A percentile compares a stretch with the other conserved stretches of the same genome.
phyloP scores from a whole-genome alignment of 495 filamentous ascomycete genomes.

The Poronia punctata region DNA sequence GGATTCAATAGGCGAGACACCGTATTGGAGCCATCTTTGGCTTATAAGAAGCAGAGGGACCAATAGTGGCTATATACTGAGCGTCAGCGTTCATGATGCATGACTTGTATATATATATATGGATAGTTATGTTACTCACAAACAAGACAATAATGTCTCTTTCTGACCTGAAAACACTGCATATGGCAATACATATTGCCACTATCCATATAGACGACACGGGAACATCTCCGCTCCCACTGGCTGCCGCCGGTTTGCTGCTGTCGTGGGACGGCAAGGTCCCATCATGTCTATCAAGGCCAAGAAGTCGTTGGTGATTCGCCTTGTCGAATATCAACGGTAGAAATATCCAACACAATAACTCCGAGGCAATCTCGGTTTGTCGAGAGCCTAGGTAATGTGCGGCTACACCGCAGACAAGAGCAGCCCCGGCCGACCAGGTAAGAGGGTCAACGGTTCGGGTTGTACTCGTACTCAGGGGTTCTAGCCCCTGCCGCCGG shows the following conservation, averaged over 20 bases:
- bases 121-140: constrained; percentile 4
- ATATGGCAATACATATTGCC: constrained; percentile 1
- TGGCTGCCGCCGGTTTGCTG: background rate
- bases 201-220: constrained; percentile 8
- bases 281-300: background rate
- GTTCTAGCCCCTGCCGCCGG: background rate
- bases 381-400: background rate
- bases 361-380: constrained; percentile 13
- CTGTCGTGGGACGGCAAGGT: background rate
- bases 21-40: constrained; percentile 4
- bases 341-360: constrained; percentile 12
- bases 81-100: background rate
- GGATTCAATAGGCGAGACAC: background rate
- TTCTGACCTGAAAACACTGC: constrained; percentile 7
- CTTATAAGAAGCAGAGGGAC: constrained; percentile 10
- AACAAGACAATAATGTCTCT: constrained; percentile 1
- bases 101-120: background rate
- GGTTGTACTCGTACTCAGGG: background rate
- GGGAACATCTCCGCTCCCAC: background rate
- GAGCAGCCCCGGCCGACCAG: constrained; percentile 5
- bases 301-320: background rate
- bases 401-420: background rate
- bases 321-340: constrained; percentile 4
- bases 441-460: constrained; percentile 2
- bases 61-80: constrained; percentile 10